A percentile compares a stretch with the other conserved stretches of the same genome.
Conservation (phyloP, 2,329 filamentous ascomycete genomes). For the Fusarium robinianum region DNA sequence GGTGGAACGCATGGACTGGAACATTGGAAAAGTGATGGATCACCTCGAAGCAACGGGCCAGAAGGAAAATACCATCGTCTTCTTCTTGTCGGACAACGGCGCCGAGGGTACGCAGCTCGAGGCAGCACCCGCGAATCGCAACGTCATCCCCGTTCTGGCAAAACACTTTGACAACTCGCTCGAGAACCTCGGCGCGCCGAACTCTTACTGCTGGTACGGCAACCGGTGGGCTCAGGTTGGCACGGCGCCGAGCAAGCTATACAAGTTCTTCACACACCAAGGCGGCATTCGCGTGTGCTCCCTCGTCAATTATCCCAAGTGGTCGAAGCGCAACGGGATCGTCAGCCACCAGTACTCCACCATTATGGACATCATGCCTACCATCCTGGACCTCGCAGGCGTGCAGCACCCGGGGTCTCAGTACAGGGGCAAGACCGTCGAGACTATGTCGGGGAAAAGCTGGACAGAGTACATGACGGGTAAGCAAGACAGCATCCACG, state of each 20-base stretch:
- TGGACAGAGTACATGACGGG: too few relatives aligned
- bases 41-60: constrained; percentile 61
- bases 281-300: constrained; percentile 58
- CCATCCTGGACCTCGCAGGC: constrained; percentile 52
- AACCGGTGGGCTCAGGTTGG: constrained; percentile 39
- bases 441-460: too few relatives aligned
- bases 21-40: constrained; percentile 62
- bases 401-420: constrained; percentile 49
- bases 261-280: constrained; percentile 49
- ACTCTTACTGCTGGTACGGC: constrained; percentile 28
- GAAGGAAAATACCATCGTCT: constrained; percentile 66
- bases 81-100: constrained; percentile 67
- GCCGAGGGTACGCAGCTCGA: constrained; percentile 58
- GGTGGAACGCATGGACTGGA: constrained; percentile 65
- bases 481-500: too few relatives aligned
- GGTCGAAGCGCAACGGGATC: constrained; percentile 10
- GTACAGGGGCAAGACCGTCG: too few relatives aligned
- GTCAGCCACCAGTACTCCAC: constrained; percentile 39
- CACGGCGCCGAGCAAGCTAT: constrained; percentile 45
- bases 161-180: constrained; percentile 26
- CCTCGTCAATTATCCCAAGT: constrained; percentile 43
- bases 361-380: constrained; percentile 55
- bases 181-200: constrained; percentile 16
- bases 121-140: constrained; percentile 10
- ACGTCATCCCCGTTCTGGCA: constrained; percentile 32